phyloP scores from a whole-genome alignment of 345 rosid species.

The Melaleuca alternifolia region DNA sequence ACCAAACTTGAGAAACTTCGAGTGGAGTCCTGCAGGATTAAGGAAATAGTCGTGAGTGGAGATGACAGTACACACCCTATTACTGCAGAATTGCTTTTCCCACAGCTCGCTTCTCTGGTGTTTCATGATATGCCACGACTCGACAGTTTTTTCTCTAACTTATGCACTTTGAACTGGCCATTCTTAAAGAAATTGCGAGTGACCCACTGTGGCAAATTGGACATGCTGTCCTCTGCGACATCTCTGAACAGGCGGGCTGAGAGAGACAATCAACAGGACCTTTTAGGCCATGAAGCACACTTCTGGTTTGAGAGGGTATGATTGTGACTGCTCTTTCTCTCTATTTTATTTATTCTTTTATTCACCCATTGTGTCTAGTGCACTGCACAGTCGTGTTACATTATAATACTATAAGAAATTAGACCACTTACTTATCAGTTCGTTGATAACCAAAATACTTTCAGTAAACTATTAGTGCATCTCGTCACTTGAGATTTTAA shows the following conservation, averaged over 20 bases:
- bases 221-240: background rate
- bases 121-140: background rate
- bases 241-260: background rate
- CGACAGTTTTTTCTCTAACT: background rate
- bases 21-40: background rate
- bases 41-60: fast-evolving
- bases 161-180: background rate
- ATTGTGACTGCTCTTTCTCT: background rate
- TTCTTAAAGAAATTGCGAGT: background rate
- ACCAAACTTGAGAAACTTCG: background rate
- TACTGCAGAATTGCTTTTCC: background rate
- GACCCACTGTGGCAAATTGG: background rate
- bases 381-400: background rate
- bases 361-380: background rate
- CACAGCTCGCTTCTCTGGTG: background rate
- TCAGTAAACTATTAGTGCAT: too few species aligned
- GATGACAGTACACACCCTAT: background rate
- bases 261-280: background rate
- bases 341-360: too few species aligned
- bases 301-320: background rate
- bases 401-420: too few species aligned
- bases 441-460: background rate
- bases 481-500: too few species aligned
- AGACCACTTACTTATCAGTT: background rate
- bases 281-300: background rate